Conservation (phyloP, 202 grass and related monocot genomes). For the Tripidium arundinaceum region DNA sequence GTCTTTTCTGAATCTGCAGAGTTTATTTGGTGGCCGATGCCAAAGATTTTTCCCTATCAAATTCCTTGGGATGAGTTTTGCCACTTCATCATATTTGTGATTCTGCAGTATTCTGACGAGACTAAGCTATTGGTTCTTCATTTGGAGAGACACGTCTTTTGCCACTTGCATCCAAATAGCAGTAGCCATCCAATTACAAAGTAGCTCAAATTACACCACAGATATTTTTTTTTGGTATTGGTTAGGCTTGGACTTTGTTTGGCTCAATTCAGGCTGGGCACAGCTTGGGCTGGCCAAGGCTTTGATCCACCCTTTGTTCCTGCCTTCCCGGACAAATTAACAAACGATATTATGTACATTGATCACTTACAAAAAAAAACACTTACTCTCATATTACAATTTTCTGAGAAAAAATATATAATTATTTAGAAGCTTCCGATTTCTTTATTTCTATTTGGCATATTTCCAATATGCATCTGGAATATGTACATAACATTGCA, state of each 20-base stretch:
- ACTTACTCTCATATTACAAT: neutral
- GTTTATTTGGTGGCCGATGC: neutral
- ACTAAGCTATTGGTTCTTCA: neutral
- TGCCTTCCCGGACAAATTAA: neutral
- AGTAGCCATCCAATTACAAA: neutral
- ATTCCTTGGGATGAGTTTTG: neutral
- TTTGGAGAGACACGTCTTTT: neutral
- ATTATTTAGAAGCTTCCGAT: neutral
- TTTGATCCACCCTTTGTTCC: constrained; percentile 11
- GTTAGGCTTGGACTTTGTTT: neutral
- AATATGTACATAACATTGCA: neutral
- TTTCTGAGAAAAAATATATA: neutral
- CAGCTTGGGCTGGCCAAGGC: neutral
- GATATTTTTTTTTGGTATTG: neutral
- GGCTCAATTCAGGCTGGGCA: neutral
- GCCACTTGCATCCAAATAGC: neutral
- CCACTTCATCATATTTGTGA: too few relatives aligned
- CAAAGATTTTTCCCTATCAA: neutral
- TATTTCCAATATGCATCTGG: neutral
- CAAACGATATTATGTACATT: neutral
- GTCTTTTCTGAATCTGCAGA: too few relatives aligned
- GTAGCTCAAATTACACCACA: neutral
- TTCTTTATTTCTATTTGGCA: neutral
- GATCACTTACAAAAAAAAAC: neutral
- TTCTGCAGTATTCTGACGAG: too few relatives aligned